Evolutionary conservation across 2,329 filamentous ascomycete species (phyloP).

Genomic region (Emergomyces pasteurianus): DNA sequence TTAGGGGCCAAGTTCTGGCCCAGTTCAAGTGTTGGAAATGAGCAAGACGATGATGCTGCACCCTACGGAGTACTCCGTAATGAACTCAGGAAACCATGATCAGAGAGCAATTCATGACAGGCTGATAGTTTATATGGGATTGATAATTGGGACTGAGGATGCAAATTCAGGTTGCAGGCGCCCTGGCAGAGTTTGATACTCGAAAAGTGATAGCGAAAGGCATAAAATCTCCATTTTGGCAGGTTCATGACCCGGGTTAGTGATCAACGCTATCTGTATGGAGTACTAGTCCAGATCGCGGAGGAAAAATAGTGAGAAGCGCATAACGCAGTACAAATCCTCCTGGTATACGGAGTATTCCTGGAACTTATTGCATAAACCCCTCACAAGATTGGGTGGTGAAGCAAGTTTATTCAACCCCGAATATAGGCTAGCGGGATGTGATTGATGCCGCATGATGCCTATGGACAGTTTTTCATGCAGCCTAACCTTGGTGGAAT

Average conservation of each 20-base stretch:
- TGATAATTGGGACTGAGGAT: background rate
- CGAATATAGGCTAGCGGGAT: background rate
- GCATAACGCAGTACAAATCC: too few relatives aligned
- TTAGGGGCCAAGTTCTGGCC: background rate
- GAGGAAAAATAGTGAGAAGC: background rate
- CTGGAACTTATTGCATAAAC: background rate
- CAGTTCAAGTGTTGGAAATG: background rate
- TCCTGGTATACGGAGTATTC: background rate
- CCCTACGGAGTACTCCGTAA: too few relatives aligned
- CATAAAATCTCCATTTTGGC: background rate
- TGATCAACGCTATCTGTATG: too few relatives aligned
- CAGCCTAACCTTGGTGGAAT: background rate
- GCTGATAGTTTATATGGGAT: background rate
- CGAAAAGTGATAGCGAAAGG: background rate
- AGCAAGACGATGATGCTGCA: background rate
- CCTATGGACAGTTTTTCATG: background rate
- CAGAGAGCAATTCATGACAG: background rate
- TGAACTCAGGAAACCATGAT: background rate
- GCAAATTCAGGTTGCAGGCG: background rate
- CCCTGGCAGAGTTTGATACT: background rate
- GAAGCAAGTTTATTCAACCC: background rate
- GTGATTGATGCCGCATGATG: background rate
- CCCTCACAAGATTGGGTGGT: background rate
- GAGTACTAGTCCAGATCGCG: too few relatives aligned
- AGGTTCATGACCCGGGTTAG: background rate